Base-by-base conservation (phyloP, 176 grass and related monocot species). In the Thinopyrum elongatum region DNA sequence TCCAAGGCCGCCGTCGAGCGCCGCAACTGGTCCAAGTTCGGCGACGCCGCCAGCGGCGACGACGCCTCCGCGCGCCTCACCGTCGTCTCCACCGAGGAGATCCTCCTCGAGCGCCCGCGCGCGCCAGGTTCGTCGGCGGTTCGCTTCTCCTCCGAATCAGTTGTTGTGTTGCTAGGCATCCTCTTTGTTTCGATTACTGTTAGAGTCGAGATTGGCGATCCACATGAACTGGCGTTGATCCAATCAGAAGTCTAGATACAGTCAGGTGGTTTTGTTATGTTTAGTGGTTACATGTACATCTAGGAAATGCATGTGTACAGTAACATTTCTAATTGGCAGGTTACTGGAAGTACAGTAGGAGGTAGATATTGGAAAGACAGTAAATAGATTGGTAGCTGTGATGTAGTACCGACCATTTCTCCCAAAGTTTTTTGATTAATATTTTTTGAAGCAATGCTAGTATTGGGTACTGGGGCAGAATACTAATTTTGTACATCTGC, bases 31-130 rank as follows among this genome's bases (percentile, higher is more conserved):
- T 2, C 27, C 44, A 76, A 76, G 46, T 76, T 76, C 73, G 73
- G 73, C 16, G 73, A 76, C 16, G 73, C 73, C 27, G 73, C 46
- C 73, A 76, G 46, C 26, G 42, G 72, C 25, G 92, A 89, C 80
- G 92, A 91, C 55, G 63, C 65, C 46, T 68, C 83, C 10, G 78
- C 74, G 30, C 77, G 86, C 2, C 89, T 94, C 49, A 94, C 92
- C 49, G 91, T 94, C 86, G 89, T 94, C 26, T 91, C 89, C 64
- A 94, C 92, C 0, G 92, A 94, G 86, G 92, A 94, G 83, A 94
- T 94, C 31, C 8, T 94, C 72, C 89, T 94, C 44, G 92, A 94
- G 83, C 76, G 89, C 61, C 89, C 89, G 4, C 92, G 89, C 2
- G 83, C 89, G 16, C 92, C 92, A 84, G 92, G 92, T 94, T 14